Evolutionary conservation across 768 basidiomycete species (phyloP), one percentile per base, ranked within the genome.

Genomic region (Boletus speciosus): DNA sequence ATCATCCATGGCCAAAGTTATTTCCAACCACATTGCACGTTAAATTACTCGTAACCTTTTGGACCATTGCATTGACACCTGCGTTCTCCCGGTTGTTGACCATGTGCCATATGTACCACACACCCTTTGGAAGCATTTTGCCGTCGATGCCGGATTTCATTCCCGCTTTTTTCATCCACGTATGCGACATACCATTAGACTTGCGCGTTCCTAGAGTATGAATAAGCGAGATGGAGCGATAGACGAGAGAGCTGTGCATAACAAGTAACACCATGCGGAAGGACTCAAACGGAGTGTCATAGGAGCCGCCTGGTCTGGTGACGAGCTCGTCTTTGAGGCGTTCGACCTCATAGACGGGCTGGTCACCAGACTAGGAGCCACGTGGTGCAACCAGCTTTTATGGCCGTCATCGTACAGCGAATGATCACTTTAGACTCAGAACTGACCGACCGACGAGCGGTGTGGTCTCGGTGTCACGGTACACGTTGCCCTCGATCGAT

Each of bases 91-190:
- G 3, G 39, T 23, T 25, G 25, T 40, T 7, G 16, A 38, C 25
- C 48, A 39, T 43, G 25, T 34, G 36, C 19, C 44, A 44, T 37
- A 9, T 38, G 15, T 15, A 45, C 57, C 8, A 50, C 57, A 6
- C 35, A 44, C 61, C n/a, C 19, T 27, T 7, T 49, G 32, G 45
- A 40, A 40, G 46, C 39, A 19, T 49, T 35, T 49, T 25, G 23
- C 23, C 37, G 29, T 48, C 16, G 41, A 43, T 35, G 35, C 25
- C 10, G 25, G 44, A 16, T 25, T 51, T 64, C 63, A 62, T 65
- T 61, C 63, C 62, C 63, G 63, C 56, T 3, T 27, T 32, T 31
- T 35, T 39, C 32, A 29, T 43, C 34, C 47, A 45, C 45, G 19
- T 46, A 44, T 11, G 32, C 39, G 14, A 49, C 34, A 2, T 36